Conservation (phyloP, 106 monocot species). For the Dioscorea dumetorum region DNA sequence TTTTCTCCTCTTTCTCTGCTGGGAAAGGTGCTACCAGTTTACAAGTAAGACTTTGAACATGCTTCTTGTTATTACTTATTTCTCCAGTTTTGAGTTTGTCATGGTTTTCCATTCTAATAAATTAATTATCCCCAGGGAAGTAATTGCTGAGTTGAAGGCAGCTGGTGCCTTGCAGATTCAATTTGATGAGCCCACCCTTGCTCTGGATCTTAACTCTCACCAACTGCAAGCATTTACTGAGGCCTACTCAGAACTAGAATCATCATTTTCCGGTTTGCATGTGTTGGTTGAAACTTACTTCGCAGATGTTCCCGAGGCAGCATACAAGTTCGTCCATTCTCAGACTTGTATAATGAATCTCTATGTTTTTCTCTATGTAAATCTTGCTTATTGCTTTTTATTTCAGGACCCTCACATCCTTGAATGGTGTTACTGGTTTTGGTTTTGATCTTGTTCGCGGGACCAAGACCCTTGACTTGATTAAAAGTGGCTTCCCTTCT, state of each 20-base stretch:
- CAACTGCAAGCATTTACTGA: conserved; percentile 7
- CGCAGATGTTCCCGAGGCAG: conserved; percentile 5
- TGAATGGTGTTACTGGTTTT: conserved; percentile 14
- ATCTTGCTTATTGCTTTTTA: not conserved
- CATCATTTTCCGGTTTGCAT: not conserved
- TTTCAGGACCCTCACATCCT: conserved; percentile 12
- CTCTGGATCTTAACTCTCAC: conserved; percentile 1
- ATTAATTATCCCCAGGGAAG: conserved; percentile 39
- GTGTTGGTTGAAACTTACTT: conserved; percentile 4
- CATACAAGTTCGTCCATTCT: conserved; percentile 11
- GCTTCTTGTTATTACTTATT: not conserved
- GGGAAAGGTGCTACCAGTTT: conserved; percentile 54
- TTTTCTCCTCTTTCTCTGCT: conserved; percentile 68
- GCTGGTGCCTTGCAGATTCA: conserved; percentile 4
- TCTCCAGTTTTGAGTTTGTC: not conserved
- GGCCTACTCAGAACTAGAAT: conserved; percentile 3
- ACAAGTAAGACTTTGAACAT: conserved; percentile 39
- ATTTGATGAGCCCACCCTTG: conserved; percentile 7
- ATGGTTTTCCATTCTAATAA: not conserved
- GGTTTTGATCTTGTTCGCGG: conserved; percentile 19
- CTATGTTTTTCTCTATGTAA: not conserved
- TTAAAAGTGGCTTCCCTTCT: conserved; percentile 11
- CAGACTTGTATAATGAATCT: not conserved
- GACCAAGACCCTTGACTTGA: conserved; percentile 11
- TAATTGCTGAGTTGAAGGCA: conserved; percentile 9